Percentiles rank a stretch among this genome's conserved stretches.
Evolutionary conservation across 1,284 basidiomycete genomes (phyloP).

Genomic region (Ustilago bromivora): DNA sequence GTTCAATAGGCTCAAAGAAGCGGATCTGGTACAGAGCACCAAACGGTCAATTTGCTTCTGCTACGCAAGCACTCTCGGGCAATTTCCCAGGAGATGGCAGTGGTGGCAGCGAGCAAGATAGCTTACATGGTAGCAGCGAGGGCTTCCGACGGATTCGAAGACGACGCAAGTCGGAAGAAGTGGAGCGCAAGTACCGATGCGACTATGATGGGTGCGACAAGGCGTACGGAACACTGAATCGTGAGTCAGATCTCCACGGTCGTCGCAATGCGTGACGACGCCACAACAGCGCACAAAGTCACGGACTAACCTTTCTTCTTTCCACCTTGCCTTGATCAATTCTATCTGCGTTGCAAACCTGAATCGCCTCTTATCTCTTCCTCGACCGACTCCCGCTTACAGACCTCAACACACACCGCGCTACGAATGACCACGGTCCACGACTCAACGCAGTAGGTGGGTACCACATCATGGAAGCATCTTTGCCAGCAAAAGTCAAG

Average conservation of each 20-base stretch:
- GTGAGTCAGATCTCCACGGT: conserved; percentile 14
- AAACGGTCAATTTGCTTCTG: conserved; percentile 49
- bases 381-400: not conserved
- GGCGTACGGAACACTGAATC: conserved; percentile 86
- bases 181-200: conserved; percentile 87
- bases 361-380: not conserved
- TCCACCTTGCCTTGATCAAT: not conserved
- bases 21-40: conserved; percentile 44
- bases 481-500: not conserved
- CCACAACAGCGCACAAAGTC: not conserved
- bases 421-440: conserved; percentile 43
- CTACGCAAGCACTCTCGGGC: conserved; percentile 15
- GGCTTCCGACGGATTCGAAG: conserved; percentile 45
- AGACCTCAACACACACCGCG: conserved; percentile 55
- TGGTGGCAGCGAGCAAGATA: conserved; percentile 1
- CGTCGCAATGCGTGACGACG: conserved; percentile 18
- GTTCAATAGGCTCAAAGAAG: conserved; percentile 36
- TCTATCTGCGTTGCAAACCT: not conserved
- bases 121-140: conserved; percentile 4
- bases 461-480: not conserved
- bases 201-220: conserved; percentile 84
- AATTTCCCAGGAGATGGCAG: not conserved
- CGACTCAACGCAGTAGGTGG: conserved; percentile 48
- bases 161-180: conserved; percentile 71
- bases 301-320: not conserved